Evolutionary conservation across 768 basidiomycete species (phyloP).

Genomic region (Psilocybe subaeruginosa): DNA sequence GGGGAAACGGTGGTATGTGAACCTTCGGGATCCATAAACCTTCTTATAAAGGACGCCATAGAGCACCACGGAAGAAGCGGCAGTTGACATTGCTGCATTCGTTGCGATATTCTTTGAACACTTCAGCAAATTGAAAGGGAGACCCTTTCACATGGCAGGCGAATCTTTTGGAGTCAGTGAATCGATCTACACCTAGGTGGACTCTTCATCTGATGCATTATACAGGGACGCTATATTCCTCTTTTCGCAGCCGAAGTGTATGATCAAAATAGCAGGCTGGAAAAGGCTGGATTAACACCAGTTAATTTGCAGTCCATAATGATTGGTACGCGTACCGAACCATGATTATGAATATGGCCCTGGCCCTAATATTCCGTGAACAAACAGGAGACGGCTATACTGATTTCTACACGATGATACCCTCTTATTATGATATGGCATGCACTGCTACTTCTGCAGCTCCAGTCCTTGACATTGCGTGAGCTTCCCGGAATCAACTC

Average conservation of each 20-base stretch:
- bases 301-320: conserved; percentile 73
- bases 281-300: conserved; percentile 52
- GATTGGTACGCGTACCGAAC: conserved; percentile 52
- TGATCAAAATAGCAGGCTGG: conserved; percentile 65
- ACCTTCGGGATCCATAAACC: not conserved
- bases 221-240: conserved; percentile 70
- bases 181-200: too few species aligned
- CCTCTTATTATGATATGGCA: conserved; percentile 49
- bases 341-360: too few species aligned
- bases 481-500: too few species aligned
- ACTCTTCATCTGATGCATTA: not conserved
- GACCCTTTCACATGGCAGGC: conserved; percentile 66
- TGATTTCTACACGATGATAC: conserved; percentile 49
- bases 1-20: conserved; percentile 47
- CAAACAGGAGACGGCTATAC: conserved; percentile 62
- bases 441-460: conserved; percentile 54
- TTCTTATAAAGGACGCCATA: conserved; percentile 52
- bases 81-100: conserved; percentile 72
- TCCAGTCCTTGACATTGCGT: conserved; percentile 24
- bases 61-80: conserved; percentile 72
- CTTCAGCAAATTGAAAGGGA: conserved; percentile 71
- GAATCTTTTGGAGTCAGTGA: conserved; percentile 75
- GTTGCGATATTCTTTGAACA: conserved; percentile 75
- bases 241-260: conserved; percentile 80
- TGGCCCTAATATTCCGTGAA: too few species aligned